phyloP scores from a whole-genome alignment of 1,139 yeast genomes.

The Schizosaccharomyces versatilis region DNA sequence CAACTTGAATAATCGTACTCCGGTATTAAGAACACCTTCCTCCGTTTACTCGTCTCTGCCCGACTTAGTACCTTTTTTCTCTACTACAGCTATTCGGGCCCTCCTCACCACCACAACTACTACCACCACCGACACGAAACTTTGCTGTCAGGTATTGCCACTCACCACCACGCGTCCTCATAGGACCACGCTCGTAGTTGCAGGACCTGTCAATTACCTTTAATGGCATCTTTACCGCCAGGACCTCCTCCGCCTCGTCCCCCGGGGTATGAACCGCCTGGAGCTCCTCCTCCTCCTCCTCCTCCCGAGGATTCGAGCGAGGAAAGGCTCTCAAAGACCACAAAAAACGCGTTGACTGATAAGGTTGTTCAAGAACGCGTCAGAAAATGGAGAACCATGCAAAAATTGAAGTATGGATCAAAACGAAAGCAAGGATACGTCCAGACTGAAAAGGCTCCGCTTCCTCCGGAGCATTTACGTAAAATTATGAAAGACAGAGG shows the following conservation, averaged over 20 bases:
- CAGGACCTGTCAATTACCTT: neutral
- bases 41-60: no score
- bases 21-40: no score
- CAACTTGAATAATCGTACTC: no score
- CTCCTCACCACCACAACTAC: no score
- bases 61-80: no score
- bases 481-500: slow-evolving; percentile 58
- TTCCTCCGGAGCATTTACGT: slow-evolving; percentile 88
- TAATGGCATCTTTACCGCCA: slow-evolving; percentile 1
- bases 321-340: neutral
- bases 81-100: no score
- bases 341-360: neutral
- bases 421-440: slow-evolving; percentile 25
- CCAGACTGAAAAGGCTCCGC: slow-evolving; percentile 45
- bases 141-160: no score
- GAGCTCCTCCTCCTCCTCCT: neutral
- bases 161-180: no score
- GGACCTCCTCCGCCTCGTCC: slow-evolving; percentile 1
- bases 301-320: neutral
- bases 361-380: slow-evolving; percentile 23
- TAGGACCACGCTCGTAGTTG: no score
- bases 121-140: no score
- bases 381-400: slow-evolving; percentile 43
- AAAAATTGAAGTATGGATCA: slow-evolving; percentile 30
- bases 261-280: slow-evolving; percentile 1